Conservation (phyloP, 2,329 filamentous ascomycete genomes). For the Phoma sp. region DNA sequence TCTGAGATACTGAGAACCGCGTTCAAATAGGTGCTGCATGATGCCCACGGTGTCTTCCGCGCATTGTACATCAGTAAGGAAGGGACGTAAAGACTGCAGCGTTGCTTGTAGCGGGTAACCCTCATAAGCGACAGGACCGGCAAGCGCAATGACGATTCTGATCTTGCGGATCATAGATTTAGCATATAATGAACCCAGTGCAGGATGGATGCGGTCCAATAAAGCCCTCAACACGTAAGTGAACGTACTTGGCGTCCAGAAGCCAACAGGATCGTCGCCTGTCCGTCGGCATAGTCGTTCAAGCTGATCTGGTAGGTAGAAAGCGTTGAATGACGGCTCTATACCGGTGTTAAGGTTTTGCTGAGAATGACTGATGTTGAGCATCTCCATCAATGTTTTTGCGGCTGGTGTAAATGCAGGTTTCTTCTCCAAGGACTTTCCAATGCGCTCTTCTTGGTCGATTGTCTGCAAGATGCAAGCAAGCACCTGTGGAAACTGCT, state of each 20-base stretch:
- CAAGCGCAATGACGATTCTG: constrained; percentile 79
- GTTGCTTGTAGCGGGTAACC: constrained; percentile 92
- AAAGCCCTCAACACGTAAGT: constrained; percentile 78
- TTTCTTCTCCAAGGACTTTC: constrained; percentile 64
- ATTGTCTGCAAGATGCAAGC: constrained; percentile 78
- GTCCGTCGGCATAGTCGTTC: constrained; percentile 78
- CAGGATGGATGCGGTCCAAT: constrained; percentile 80
- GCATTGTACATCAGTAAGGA: constrained; percentile 83
- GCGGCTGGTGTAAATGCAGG: constrained; percentile 66
- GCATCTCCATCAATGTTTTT: constrained; percentile 73
- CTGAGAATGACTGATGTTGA: constrained; percentile 69
- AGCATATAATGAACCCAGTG: constrained; percentile 84
- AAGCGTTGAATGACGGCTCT: constrained; percentile 85
- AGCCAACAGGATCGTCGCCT: constrained; percentile 62
- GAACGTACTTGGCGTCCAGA: constrained; percentile 81
- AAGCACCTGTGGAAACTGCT: constrained; percentile 78
- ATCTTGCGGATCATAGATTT: constrained; percentile 88
- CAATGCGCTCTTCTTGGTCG: constrained; percentile 41
- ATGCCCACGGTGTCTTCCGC: constrained; percentile 90
- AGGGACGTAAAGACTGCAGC: constrained; percentile 78
- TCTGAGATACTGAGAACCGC: constrained; percentile 70
- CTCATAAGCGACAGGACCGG: constrained; percentile 73
- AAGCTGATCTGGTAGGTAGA: constrained; percentile 77
- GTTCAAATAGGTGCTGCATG: constrained; percentile 79
- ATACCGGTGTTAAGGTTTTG: constrained; percentile 76